These are phyloP conservation scores for Microthlaspi erraticum DNA, from an alignment of 345 rosid species.

Conservation along the genomic window DNA sequence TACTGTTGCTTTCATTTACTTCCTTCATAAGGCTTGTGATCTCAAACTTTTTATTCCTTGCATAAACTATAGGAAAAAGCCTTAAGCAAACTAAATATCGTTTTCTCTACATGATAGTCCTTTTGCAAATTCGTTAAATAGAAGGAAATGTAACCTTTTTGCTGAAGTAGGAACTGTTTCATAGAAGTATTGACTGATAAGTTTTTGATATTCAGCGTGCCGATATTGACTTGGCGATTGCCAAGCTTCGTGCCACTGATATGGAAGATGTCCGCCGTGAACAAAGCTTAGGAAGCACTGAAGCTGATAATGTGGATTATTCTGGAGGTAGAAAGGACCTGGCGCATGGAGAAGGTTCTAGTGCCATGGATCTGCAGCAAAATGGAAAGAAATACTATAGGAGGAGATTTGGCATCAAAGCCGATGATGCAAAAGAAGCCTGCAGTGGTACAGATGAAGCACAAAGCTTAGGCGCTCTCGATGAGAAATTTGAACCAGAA, in stretches of 20 bases:
- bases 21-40: conserved; percentile 17
- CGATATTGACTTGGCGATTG: conserved; percentile 66
- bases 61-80: conserved; percentile 6
- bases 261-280: conserved; percentile 69
- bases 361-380: conserved; percentile 45
- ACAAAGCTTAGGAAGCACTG: conserved; percentile 79
- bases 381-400: conserved; percentile 54
- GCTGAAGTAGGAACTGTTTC: conserved; percentile 19
- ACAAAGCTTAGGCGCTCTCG: conserved; percentile 49
- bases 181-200: conserved; percentile 41
- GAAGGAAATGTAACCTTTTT: conserved; percentile 2
- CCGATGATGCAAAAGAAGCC: conserved; percentile 75
- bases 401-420: conserved; percentile 55
- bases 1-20: conserved; percentile 29
- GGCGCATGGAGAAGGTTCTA: conserved; percentile 51
- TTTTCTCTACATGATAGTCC: conserved; percentile 1
- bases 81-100: conserved; percentile 4
- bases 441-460: conserved; percentile 92
- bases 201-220: conserved; percentile 52
- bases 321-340: conserved; percentile 49
- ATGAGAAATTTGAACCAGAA: conserved; percentile 56
- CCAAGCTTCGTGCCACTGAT: conserved; percentile 66
- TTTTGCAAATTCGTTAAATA: conserved; percentile 7
- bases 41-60: conserved; percentile 6
- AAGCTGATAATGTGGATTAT: conserved; percentile 61